Percentiles rank a stretch among this genome's conserved stretches.
These are phyloP conservation scores for Ganoderma multipileum DNA, from an alignment of 1,284 basidiomycete genomes.

Conservation along the genomic window DNA sequence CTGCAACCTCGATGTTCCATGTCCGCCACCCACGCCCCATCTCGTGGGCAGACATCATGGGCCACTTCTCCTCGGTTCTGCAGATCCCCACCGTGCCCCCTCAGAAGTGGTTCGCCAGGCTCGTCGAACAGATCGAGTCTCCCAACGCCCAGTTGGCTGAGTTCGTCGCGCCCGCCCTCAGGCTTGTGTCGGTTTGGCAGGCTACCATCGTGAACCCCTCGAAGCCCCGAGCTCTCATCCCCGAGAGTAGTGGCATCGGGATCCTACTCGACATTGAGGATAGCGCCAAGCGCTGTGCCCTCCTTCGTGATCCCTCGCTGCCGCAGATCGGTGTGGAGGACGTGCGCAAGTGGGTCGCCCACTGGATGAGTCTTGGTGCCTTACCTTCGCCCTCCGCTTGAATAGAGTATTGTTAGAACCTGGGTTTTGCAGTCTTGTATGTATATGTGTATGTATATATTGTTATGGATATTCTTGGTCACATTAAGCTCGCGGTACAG, in stretches of 20 bases:
- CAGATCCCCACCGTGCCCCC: background rate
- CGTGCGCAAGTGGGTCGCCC: background rate
- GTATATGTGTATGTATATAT: background rate
- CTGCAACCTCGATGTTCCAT: background rate
- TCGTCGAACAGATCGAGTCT: background rate
- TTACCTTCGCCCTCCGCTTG: background rate
- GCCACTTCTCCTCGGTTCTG: background rate
- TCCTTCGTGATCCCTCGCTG: background rate
- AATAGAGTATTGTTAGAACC: background rate
- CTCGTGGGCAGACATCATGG: constrained; percentile 6
- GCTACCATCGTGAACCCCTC: background rate
- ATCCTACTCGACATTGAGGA: constrained; percentile 2
- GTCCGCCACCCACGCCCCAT: constrained; percentile 3
- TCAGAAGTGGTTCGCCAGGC: background rate
- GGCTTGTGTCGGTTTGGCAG: background rate
- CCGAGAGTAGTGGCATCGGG: constrained; percentile 1
- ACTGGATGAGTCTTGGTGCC: background rate
- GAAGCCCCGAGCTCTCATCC: no score
- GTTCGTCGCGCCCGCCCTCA: background rate
- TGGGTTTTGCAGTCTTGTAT: background rate
- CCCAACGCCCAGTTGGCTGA: background rate
- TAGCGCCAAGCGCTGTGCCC: background rate
- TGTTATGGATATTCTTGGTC: background rate
- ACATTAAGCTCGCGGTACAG: background rate
- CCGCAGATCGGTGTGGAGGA: background rate